phyloP scores from a whole-genome alignment of 257 asterid species.

The Eucommia ulmoides region DNA sequence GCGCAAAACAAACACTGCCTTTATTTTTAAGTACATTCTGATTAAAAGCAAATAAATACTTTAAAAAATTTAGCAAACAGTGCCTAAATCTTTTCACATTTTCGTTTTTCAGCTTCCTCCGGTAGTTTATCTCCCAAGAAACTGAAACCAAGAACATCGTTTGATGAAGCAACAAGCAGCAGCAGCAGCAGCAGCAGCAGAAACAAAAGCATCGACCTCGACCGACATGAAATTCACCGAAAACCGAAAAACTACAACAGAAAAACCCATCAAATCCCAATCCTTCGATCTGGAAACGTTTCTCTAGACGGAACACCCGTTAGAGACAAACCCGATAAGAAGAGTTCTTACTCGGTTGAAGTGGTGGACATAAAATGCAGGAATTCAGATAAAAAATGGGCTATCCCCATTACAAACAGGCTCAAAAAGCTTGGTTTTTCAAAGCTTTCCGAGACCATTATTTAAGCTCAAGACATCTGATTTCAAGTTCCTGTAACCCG shows the following conservation, averaged over 20 bases:
- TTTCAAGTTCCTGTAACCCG: conserved; percentile 21
- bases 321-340: conserved; percentile 37
- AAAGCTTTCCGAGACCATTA: conserved; percentile 31
- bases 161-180: conserved; percentile 25
- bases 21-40: too few species aligned
- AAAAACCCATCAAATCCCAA: conserved; percentile 45
- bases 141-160: conserved; percentile 19
- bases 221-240: conserved; percentile 19
- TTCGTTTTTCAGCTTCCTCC: conserved; percentile 14
- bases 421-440: conserved; percentile 62
- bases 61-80: too few species aligned
- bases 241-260: conserved; percentile 31
- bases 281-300: conserved; percentile 36
- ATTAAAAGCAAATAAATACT: too few species aligned
- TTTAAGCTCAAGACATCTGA: conserved; percentile 20
- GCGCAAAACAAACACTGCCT: too few species aligned
- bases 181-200: conserved; percentile 25
- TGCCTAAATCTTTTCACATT: too few species aligned
- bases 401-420: conserved; percentile 44
- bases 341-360: conserved; percentile 39
- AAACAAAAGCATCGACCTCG: neutral
- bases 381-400: conserved; percentile 38
- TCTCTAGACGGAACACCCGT: conserved; percentile 49
- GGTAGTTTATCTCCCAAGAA: conserved; percentile 18
- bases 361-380: conserved; percentile 74